A percentile compares a stretch with the other conserved stretches of the same genome.
These are phyloP conservation scores for Paraphaeosphaeria minitans DNA, from an alignment of 2,329 filamentous ascomycete species.

Conservation along the genomic window DNA sequence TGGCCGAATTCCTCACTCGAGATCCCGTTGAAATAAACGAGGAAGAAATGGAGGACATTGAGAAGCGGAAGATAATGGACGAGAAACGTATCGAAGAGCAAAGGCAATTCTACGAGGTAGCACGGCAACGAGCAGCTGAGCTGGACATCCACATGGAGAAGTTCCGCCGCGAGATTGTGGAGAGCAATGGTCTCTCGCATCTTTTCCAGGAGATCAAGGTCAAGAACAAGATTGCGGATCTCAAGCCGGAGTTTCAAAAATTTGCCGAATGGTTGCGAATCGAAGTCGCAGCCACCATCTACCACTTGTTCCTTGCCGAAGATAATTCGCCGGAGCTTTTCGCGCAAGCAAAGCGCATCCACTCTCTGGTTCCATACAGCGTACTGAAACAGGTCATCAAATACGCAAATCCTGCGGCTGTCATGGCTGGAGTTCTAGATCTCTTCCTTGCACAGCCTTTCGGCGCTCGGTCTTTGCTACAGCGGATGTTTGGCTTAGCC, in stretches of 20 bases:
- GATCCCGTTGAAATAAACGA: conserved; percentile 76
- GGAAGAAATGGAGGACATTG: conserved; percentile 82
- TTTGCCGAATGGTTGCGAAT: conserved; percentile 98
- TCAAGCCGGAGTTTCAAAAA: conserved; percentile 95
- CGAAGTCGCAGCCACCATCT: conserved; percentile 93
- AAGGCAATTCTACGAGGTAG: conserved; percentile 93
- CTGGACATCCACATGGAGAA: conserved; percentile 97
- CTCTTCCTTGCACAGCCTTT: conserved; percentile 96
- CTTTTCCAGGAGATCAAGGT: conserved; percentile 92
- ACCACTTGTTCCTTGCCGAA: conserved; percentile 95
- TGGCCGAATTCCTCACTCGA: conserved; percentile 79
- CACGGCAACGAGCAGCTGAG: conserved; percentile 84
- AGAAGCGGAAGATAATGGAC: conserved; percentile 79
- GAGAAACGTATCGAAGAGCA: conserved; percentile 90
- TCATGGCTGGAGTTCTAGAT: conserved; percentile 95
- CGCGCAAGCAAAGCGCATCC: conserved; percentile 89
- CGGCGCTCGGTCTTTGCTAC: conserved; percentile 84
- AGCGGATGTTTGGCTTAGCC: conserved; percentile 91
- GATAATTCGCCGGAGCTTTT: conserved; percentile 98
- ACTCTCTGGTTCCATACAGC: conserved; percentile 91
- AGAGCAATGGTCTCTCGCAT: conserved; percentile 84
- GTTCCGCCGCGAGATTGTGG: conserved; percentile 70
- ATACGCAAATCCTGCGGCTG: conserved; percentile 92
- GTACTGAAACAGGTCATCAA: conserved; percentile 96
- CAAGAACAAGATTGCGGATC: conserved; percentile 83